These are phyloP conservation scores for Termitomyces sp. DNA, from an alignment of 768 basidiomycete species.

Conservation along the genomic window DNA sequence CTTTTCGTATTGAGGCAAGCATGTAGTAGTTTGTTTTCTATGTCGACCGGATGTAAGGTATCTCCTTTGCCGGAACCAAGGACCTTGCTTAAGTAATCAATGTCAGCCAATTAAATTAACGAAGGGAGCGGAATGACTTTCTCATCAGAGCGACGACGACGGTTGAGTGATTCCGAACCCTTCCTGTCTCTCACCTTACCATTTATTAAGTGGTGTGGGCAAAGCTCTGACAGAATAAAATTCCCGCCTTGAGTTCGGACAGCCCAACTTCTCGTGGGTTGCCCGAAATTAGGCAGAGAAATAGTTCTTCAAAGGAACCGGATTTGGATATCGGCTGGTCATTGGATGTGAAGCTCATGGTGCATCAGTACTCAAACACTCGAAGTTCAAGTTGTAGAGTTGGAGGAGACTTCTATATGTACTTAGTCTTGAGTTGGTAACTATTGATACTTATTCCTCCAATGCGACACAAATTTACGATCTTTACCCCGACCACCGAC, in stretches of 20 bases:
- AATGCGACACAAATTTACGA: neutral
- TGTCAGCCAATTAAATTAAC: conserved; percentile 5
- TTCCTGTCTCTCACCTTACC: conserved; percentile 72
- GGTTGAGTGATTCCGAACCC: conserved; percentile 37
- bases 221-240: conserved; percentile 58
- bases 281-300: conserved; percentile 80
- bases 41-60: conserved; percentile 3
- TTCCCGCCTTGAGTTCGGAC: conserved; percentile 81
- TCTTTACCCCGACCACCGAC: conserved; percentile 65
- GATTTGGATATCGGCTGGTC: neutral
- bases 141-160: conserved; percentile 76
- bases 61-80: conserved; percentile 3
- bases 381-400: too few relatives aligned
- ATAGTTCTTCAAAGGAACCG: conserved; percentile 26
- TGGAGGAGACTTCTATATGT: neutral
- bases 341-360: neutral
- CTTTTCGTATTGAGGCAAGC: conserved; percentile 65
- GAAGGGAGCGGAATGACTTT: conserved; percentile 11
- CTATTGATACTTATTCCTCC: neutral
- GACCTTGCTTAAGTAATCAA: conserved; percentile 40
- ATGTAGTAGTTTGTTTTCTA: conserved; percentile 34
- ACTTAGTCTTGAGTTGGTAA: neutral
- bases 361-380: neutral
- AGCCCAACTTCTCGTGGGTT: conserved; percentile 45
- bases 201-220: conserved; percentile 28